A percentile compares a stretch with the other conserved stretches of the same genome.
These are phyloP conservation scores for Colletotrichum neosansevieriae DNA, from an alignment of 2,329 filamentous ascomycete species.

Conservation along the genomic window DNA sequence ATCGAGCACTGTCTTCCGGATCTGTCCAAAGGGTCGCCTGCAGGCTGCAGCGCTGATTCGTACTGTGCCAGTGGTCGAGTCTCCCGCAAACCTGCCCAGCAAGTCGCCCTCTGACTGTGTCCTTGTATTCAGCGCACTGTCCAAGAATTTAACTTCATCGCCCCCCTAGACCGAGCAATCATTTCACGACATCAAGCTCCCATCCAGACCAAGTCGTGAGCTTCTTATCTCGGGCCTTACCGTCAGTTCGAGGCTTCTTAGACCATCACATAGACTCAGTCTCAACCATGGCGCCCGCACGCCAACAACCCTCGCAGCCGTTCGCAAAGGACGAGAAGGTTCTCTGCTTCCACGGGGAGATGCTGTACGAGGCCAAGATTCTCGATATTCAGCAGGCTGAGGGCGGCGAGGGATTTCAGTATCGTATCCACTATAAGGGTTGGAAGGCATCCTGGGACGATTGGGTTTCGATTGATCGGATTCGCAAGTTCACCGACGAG, in stretches of 20 bases:
- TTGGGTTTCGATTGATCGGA: conserved; percentile 93
- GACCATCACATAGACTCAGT: not conserved
- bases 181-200: conserved; percentile 12
- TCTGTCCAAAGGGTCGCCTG: conserved; percentile 9
- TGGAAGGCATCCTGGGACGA: conserved; percentile 99
- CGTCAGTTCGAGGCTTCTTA: not conserved
- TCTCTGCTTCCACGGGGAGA: conserved; percentile 95
- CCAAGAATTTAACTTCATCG: conserved; percentile 39
- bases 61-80: conserved; percentile 15
- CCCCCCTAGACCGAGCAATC: conserved; percentile 27
- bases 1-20: conserved; percentile 27
- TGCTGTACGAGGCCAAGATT: conserved; percentile 97
- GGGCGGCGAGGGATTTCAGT: conserved; percentile 79
- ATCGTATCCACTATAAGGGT: conserved; percentile 97
- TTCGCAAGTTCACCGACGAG: conserved; percentile 94
- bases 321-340: conserved; percentile 89
- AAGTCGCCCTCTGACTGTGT: conserved; percentile 18
- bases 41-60: not conserved
- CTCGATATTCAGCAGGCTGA: conserved; percentile 81
- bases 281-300: conserved; percentile 55
- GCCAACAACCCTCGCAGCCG: conserved; percentile 53
- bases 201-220: not conserved
- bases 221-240: not conserved
- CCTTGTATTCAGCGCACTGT: conserved; percentile 24
- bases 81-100: not conserved